These are phyloP conservation scores for Blastobotrys aristatus DNA, from an alignment of 1,139 yeast genomes.

Conservation along the genomic window DNA sequence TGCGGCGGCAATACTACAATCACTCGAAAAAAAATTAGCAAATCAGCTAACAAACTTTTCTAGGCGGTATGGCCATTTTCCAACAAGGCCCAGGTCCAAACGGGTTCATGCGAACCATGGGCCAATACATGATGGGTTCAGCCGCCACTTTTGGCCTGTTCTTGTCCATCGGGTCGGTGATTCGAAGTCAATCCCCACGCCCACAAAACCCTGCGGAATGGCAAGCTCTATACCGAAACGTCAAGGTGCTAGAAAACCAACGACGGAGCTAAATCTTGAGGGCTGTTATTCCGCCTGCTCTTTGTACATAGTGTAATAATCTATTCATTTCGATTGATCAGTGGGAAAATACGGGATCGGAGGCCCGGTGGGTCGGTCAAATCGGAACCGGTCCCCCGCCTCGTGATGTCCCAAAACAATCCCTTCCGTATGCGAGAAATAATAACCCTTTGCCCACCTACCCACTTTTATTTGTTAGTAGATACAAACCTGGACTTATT, in stretches of 20 bases:
- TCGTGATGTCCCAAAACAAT: too few relatives aligned
- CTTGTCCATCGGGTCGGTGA: slow-evolving; percentile 83
- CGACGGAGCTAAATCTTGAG: neutral
- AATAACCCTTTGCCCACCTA: too few relatives aligned
- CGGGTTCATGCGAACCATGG: slow-evolving; percentile 93
- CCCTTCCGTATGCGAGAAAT: too few relatives aligned
- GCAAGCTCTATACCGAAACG: slow-evolving; percentile 28
- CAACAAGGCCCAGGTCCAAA: slow-evolving; percentile 98
- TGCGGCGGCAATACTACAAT: too few relatives aligned
- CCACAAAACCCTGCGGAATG: slow-evolving; percentile 27
- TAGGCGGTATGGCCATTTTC: slow-evolving; percentile 71
- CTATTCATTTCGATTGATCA: too few relatives aligned
- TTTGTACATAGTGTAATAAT: too few relatives aligned
- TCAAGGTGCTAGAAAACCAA: slow-evolving; percentile 15
- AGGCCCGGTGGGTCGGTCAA: too few relatives aligned
- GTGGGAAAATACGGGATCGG: too few relatives aligned
- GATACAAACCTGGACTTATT: too few relatives aligned
- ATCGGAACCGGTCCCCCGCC: too few relatives aligned
- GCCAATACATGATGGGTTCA: slow-evolving; percentile 94
- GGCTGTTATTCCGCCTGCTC: too few relatives aligned
- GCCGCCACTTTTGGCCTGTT: slow-evolving; percentile 95
- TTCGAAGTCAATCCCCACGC: slow-evolving; percentile 60
- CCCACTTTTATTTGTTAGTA: too few relatives aligned
- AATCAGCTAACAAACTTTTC: neutral
- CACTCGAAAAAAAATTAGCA: neutral